Percentiles rank a stretch among this genome's conserved stretches.
phyloP scores from a whole-genome alignment of 2,329 filamentous ascomycete species.

The Colletotrichum spaethianum region DNA sequence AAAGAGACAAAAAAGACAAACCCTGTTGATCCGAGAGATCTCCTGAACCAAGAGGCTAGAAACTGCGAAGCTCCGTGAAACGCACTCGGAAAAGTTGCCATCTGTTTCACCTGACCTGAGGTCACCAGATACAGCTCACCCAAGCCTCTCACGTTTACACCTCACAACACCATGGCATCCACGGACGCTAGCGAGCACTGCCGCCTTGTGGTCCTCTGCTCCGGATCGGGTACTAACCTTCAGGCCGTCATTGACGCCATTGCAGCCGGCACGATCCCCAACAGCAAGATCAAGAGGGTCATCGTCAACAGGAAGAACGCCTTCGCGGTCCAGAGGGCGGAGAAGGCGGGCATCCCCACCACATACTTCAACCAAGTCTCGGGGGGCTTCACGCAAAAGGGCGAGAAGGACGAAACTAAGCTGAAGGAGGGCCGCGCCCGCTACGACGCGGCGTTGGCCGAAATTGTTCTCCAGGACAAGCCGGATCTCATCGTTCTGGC shows the following conservation, averaged over 20 bases:
- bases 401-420: constrained; percentile 71
- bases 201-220: constrained; percentile 78
- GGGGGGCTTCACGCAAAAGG: constrained; percentile 73
- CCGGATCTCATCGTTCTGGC: constrained; percentile 86
- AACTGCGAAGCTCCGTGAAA: neutral
- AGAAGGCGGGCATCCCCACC: constrained; percentile 75
- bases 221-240: constrained; percentile 82
- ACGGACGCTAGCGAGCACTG: constrained; percentile 45
- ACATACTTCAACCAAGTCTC: constrained; percentile 86
- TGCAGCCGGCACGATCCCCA: constrained; percentile 54
- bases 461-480: constrained; percentile 73
- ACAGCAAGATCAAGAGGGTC: constrained; percentile 61
- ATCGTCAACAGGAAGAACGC: constrained; percentile 65
- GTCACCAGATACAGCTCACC: neutral
- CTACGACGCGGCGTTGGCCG: constrained; percentile 83
- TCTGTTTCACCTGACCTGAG: neutral
- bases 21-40: neutral
- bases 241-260: constrained; percentile 77
- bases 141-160: neutral
- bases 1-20: neutral
- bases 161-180: constrained; percentile 7
- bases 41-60: neutral
- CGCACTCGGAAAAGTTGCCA: neutral
- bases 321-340: constrained; percentile 56
- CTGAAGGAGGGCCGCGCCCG: constrained; percentile 71